Evolutionary conservation across 2,329 filamentous ascomycete species (phyloP).

Genomic region (Colletotrichum viniferum): DNA sequence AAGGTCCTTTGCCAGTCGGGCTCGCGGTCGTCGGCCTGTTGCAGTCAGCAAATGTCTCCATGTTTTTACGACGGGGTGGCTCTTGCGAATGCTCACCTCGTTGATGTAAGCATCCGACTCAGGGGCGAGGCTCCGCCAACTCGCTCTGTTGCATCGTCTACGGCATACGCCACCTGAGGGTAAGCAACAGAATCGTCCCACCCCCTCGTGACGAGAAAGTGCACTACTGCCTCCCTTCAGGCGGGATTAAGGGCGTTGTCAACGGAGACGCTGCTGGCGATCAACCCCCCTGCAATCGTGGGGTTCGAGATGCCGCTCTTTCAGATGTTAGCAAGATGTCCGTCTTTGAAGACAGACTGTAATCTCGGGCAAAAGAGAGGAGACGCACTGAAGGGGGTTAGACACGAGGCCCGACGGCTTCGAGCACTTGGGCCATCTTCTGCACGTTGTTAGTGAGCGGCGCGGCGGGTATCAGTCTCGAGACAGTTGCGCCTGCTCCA

Average conservation of each 20-base stretch:
- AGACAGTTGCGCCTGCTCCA: neutral
- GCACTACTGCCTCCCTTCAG: neutral
- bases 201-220: neutral
- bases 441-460: neutral
- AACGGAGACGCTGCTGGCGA: neutral
- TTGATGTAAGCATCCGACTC: neutral
- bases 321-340: neutral
- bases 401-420: neutral
- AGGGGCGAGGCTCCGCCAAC: neutral
- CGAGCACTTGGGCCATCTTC: neutral
- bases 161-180: neutral
- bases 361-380: neutral
- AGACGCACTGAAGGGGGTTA: neutral
- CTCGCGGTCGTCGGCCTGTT: neutral
- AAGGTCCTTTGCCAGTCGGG: slow-evolving; percentile 30
- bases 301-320: neutral
- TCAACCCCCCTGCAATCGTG: neutral
- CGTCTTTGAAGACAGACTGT: neutral
- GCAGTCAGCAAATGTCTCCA: neutral
- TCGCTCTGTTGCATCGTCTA: neutral
- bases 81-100: neutral
- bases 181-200: neutral
- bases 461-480: neutral
- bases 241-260: neutral
- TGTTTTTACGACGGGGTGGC: neutral